phyloP scores from a whole-genome alignment of 1,139 yeast species.

The Nakaseomyces nivariensis region DNA sequence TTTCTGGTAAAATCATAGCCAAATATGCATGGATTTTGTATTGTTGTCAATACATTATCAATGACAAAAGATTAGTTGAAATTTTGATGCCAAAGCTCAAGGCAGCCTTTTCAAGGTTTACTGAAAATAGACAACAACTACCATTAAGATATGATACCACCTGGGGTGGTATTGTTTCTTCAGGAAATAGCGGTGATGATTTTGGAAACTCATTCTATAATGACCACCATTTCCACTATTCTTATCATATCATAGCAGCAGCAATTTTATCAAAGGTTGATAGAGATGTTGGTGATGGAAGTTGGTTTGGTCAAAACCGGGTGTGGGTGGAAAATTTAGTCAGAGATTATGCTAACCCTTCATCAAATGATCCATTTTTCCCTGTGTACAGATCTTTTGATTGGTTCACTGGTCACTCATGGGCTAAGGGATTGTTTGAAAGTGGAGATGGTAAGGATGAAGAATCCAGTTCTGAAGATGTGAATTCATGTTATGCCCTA shows the following conservation, averaged over 20 bases:
- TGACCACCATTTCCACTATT: slow-evolving; percentile 78
- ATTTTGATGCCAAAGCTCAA: slow-evolving; percentile 43
- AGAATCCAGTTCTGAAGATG: slow-evolving; percentile 71
- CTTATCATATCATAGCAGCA: slow-evolving; percentile 66
- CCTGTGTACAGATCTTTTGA: slow-evolving; percentile 73
- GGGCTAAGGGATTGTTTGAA: slow-evolving; percentile 69
- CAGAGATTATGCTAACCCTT: slow-evolving; percentile 66
- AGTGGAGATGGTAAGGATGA: slow-evolving; percentile 75
- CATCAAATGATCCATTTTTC: slow-evolving; percentile 44
- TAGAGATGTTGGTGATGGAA: slow-evolving; percentile 33
- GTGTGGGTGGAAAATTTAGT: slow-evolving; percentile 50
- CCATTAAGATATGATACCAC: slow-evolving; percentile 58
- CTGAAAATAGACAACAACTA: slow-evolving; percentile 40
- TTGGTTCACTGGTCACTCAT: slow-evolving; percentile 72
- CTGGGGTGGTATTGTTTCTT: slow-evolving; percentile 69
- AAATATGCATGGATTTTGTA: slow-evolving; percentile 66
- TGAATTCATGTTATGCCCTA: slow-evolving; percentile 61
- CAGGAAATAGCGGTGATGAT: slow-evolving; percentile 47
- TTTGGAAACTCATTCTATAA: slow-evolving; percentile 71
- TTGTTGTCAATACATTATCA: slow-evolving; percentile 46
- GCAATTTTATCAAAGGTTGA: slow-evolving; percentile 56
- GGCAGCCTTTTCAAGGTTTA: slow-evolving; percentile 50
- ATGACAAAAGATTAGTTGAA: slow-evolving; percentile 40
- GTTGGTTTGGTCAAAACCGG: slow-evolving; percentile 44
- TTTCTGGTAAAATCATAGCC: slow-evolving; percentile 64